A percentile compares a stretch with the other conserved stretches of the same genome.
phyloP scores from a whole-genome alignment of 768 basidiomycete genomes.

The Lactifluus subvellereus region DNA sequence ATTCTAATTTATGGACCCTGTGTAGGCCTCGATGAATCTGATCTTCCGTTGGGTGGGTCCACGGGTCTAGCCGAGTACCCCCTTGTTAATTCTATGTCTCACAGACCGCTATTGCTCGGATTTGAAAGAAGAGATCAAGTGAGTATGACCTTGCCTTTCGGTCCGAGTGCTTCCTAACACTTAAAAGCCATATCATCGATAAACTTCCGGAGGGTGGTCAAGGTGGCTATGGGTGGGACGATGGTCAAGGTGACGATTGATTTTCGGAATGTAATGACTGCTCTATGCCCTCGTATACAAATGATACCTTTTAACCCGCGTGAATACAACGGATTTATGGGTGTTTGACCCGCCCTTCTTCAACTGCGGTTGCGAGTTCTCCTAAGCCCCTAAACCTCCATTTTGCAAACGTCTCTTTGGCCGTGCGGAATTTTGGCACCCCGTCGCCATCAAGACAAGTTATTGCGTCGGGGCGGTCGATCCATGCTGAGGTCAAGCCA shows the following conservation, averaged over 20 bases:
- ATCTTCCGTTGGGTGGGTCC: slow-evolving; percentile 66
- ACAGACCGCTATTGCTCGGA: slow-evolving; percentile 81
- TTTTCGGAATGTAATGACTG: not conserved
- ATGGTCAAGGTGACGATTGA: slow-evolving; percentile 79
- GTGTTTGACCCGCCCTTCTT: slow-evolving; percentile 28
- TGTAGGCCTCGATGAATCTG: slow-evolving; percentile 43
- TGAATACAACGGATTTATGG: not conserved
- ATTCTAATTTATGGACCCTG: not conserved
- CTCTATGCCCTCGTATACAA: not conserved
- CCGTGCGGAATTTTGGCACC: slow-evolving; percentile 23
- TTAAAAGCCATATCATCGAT: slow-evolving; percentile 57
- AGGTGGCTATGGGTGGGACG: slow-evolving; percentile 67
- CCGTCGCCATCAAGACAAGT: slow-evolving; percentile 37
- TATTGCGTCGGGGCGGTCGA: slow-evolving; percentile 39
- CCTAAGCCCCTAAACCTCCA: slow-evolving; percentile 49
- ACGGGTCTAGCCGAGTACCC: not conserved
- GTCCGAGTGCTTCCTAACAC: slow-evolving; percentile 10
- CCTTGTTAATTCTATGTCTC: not conserved
- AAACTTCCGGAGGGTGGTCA: slow-evolving; percentile 69
- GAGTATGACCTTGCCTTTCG: slow-evolving; percentile 30
- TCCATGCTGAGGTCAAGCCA: slow-evolving; percentile 60
- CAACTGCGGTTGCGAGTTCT: slow-evolving; percentile 55
- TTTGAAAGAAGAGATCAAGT: slow-evolving; percentile 81
- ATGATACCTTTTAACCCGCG: not conserved
- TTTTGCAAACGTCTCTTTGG: slow-evolving; percentile 27